Conservation (phyloP, 2,329 filamentous ascomycete genomes). For the Thermochaetoides dissita region DNA sequence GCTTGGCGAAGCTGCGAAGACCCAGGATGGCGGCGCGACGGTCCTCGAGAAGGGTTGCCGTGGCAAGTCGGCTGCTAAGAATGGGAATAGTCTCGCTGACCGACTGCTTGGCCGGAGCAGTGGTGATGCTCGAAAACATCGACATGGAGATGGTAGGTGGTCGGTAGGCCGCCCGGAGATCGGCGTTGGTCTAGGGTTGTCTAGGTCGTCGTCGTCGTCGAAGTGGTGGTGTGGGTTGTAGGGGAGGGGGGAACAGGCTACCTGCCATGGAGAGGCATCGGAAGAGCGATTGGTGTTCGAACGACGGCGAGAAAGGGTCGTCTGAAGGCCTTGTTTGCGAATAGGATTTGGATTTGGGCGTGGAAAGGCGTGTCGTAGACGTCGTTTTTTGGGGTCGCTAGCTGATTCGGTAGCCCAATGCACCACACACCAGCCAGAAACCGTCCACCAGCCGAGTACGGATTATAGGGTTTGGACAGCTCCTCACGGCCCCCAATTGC, state of each 20-base stretch:
- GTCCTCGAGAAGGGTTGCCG: constrained; percentile 85
- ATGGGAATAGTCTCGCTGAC: constrained; percentile 88
- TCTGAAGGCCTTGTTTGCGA: background rate
- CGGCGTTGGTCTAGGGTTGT: too few relatives aligned
- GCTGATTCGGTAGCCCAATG: too few relatives aligned
- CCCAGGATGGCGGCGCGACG: constrained; percentile 85
- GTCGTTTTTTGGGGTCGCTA: too few relatives aligned
- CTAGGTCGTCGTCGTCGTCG: too few relatives aligned
- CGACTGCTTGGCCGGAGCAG: constrained; percentile 85
- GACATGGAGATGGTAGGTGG: constrained; percentile 6
- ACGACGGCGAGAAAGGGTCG: background rate
- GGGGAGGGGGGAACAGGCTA: constrained; percentile 12
- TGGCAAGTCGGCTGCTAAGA: constrained; percentile 73
- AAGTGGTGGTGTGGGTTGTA: background rate
- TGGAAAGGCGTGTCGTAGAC: too few relatives aligned
- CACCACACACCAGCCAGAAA: too few relatives aligned
- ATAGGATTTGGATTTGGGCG: too few relatives aligned
- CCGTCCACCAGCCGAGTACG: too few relatives aligned
- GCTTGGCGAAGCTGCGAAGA: constrained; percentile 87
- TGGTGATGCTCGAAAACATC: constrained; percentile 49
- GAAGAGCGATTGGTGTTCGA: background rate
- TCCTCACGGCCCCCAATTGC: too few relatives aligned
- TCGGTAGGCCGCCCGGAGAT: too few relatives aligned
- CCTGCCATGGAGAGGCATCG: constrained; percentile 18
- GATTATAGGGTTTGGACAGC: too few relatives aligned